Evolutionary conservation across 805 yeast genomes (phyloP).

Genomic region (Starmera amethionina): DNA sequence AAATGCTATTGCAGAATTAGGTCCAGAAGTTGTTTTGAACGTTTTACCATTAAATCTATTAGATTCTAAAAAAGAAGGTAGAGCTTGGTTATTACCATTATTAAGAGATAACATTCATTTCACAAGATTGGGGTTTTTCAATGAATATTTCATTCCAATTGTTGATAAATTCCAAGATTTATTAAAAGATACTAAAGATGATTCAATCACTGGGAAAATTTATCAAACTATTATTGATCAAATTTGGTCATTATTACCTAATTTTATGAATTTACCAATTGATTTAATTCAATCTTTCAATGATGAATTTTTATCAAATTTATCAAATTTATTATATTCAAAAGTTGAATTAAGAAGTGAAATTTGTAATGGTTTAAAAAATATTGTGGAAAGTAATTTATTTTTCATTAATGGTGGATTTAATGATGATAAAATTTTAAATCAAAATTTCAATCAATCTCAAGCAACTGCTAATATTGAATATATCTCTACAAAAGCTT

Average conservation of each 20-base stretch:
- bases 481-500: constrained; percentile 54
- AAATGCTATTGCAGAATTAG: constrained; percentile 69
- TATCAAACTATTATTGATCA: constrained; percentile 83
- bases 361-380: constrained; percentile 75
- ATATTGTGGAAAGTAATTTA: constrained; percentile 67
- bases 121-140: constrained; percentile 59
- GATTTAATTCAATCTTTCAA: constrained; percentile 60
- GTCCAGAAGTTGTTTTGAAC: constrained; percentile 75
- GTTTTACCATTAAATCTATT: constrained; percentile 72
- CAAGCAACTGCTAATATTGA: constrained; percentile 49
- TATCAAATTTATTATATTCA: constrained; percentile 68
- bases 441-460: constrained; percentile 48
- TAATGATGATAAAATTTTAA: constrained; percentile 45
- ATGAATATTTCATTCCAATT: constrained; percentile 56
- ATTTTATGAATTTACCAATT: constrained; percentile 76
- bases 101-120: constrained; percentile 77
- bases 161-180: constrained; percentile 43
- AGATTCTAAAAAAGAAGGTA: constrained; percentile 51
- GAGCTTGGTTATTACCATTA: constrained; percentile 93
- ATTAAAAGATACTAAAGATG: constrained; percentile 32
- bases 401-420: constrained; percentile 52
- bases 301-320: constrained; percentile 65
- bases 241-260: constrained; percentile 85
- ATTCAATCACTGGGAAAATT: constrained; percentile 65
- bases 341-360: constrained; percentile 65